Base-by-base conservation (phyloP, 208 protist genomes). In the Kentomonas sorsogonicus region DNA sequence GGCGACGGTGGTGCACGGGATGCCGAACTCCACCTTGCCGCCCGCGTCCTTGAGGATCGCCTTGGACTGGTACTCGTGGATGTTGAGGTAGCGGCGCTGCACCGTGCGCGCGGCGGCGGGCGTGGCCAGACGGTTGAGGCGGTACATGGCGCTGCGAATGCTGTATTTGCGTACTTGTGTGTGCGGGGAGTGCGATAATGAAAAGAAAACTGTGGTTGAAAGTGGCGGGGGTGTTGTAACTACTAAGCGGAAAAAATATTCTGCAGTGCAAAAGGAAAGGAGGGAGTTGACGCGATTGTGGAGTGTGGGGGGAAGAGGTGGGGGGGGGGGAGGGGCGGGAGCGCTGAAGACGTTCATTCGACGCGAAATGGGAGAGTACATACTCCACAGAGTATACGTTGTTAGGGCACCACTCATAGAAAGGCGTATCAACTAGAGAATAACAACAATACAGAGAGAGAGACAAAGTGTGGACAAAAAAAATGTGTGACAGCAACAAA, bases 31-130 rank as follows among this genome's bases (percentile, higher is more conserved):
- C 44, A 93, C 86, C 59, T 83, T 91, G 70, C 88, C 88, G 27
- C 86, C 86, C 56, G 79, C 72, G 51, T 93, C 85, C 76, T 91
- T 94, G 38, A 96, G 74, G 46, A 96, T 82, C 36, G 79, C 69
- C 79, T 96, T 96, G 45, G 91, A 91, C 68, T 94, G 86, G 72
- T 82, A 96, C 70, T 96, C 91, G 69, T 96, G 91, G 55, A 96
- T 94, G 72, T 92, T 94, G 41, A 96, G 74, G 63, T 89, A 88
- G 59, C 91, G 86, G 60, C 77, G 73, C 77, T 96, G 90, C 40
- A 79, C 63, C 33, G 45, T 39, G 4, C 51, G 50, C 26, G 64
- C 60, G 66, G 74, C 61, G 63, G 68, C 71, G 31, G 79, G 79
- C 43, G 73, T 70, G 65, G 77, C 85, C 25, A 77, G 62, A 72